Evolutionary conservation across 2,329 filamentous ascomycete genomes (phyloP).

Genomic region (Trichoderma breve): DNA sequence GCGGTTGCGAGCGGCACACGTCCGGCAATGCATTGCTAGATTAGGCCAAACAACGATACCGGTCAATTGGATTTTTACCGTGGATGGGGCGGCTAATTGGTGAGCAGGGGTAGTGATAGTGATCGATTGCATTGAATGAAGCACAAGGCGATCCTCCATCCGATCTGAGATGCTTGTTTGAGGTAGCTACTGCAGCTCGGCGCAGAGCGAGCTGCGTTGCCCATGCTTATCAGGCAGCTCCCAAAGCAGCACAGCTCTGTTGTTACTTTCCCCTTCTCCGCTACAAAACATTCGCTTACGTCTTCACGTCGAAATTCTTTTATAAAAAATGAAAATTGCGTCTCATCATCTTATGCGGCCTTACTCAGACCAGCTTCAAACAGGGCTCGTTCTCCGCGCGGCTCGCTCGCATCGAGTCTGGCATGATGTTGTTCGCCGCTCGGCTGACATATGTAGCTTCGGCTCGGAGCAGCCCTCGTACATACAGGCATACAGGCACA

Average conservation of each 20-base stretch:
- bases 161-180: not conserved
- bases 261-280: not conserved
- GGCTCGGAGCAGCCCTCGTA: slow-evolving; percentile 5
- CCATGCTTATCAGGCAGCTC: too few relatives aligned
- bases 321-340: too few relatives aligned
- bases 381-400: not conserved
- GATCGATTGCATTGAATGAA: not conserved
- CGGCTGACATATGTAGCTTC: not conserved
- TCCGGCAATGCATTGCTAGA: not conserved
- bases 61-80: not conserved
- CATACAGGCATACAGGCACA: not conserved
- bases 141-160: not conserved
- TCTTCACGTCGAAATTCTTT: not conserved
- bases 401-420: not conserved
- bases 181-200: not conserved
- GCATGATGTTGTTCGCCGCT: not conserved
- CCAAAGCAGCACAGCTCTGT: too few relatives aligned
- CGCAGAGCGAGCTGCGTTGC: too few relatives aligned
- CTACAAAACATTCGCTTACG: not conserved
- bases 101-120: not conserved
- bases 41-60: not conserved
- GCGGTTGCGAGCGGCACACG: not conserved
- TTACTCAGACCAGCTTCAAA: too few relatives aligned
- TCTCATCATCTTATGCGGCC: too few relatives aligned
- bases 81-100: not conserved